These are phyloP conservation scores for Dryas drummondii DNA, from an alignment of 306 rosid genomes.

Conservation along the genomic window DNA sequence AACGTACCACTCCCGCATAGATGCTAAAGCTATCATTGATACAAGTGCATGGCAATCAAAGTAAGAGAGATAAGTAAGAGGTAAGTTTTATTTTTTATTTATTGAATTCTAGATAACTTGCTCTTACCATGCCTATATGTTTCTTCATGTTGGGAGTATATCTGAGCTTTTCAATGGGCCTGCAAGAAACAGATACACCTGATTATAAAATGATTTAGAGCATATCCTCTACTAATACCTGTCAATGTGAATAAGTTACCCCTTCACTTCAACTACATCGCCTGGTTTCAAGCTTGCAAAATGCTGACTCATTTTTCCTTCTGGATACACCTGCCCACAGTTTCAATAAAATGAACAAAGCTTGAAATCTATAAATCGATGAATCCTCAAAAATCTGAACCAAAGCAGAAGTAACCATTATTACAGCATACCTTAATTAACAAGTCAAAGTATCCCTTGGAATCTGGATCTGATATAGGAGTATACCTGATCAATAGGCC, in stretches of 20 bases:
- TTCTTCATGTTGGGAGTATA: conserved; percentile 95
- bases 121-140: conserved; percentile 92
- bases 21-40: not conserved
- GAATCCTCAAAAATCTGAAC: not conserved
- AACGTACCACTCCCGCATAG: conserved; percentile 12
- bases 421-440: conserved; percentile 72
- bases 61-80: not conserved
- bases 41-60: not conserved
- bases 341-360: conserved; percentile 17
- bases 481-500: conserved; percentile 65
- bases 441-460: conserved; percentile 91
- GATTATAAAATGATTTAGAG: conserved; percentile 25
- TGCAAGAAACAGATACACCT: conserved; percentile 39
- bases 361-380: not conserved
- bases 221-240: conserved; percentile 20
- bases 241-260: conserved; percentile 48
- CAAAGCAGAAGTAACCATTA: not conserved
- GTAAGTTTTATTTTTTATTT: not conserved
- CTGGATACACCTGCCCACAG: conserved; percentile 78
- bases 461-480: conserved; percentile 91
- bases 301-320: conserved; percentile 98
- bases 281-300: conserved; percentile 96
- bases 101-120: not conserved
- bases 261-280: conserved; percentile 94
- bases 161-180: conserved; percentile 90